A percentile compares a stretch with the other conserved stretches of the same genome.
These are phyloP conservation scores for Chlorokybus atmophyticus DNA, from an alignment of 139 green algal species.

Conservation along the genomic window DNA sequence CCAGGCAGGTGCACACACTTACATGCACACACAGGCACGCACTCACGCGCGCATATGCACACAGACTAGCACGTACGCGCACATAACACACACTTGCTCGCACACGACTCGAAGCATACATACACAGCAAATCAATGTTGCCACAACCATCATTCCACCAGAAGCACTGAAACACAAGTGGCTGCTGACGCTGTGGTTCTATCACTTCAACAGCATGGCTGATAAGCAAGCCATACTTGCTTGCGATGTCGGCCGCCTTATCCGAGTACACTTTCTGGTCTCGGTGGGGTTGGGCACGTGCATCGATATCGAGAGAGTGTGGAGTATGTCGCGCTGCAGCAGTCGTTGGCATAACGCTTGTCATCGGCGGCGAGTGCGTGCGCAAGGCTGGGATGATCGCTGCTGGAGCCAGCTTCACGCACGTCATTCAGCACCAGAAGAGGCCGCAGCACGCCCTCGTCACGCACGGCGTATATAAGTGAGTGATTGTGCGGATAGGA, in stretches of 20 bases:
- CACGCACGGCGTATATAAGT: constrained; percentile 45
- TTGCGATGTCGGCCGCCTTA: not conserved
- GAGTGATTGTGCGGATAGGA: no score
- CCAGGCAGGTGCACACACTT: no score
- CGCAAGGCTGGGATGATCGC: constrained; percentile 53
- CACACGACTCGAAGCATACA: no score
- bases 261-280: constrained; percentile 3
- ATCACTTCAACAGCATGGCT: constrained; percentile 13
- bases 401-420: constrained; percentile 52
- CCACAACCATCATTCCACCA: no score
- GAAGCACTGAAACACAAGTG: no score
- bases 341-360: constrained; percentile 7
- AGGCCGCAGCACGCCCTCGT: constrained; percentile 37
- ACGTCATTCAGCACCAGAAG: constrained; percentile 38
- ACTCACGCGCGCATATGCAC: no score
- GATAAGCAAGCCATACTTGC: constrained; percentile 4
- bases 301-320: no score
- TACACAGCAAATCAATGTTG: no score
- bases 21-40: no score
- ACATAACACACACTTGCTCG: no score
- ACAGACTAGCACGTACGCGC: no score
- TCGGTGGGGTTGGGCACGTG: not conserved
- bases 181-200: no score
- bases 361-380: constrained; percentile 43
- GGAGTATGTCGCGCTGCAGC: not conserved